Base-by-base conservation (phyloP, 495 filamentous ascomycete species). In the Mytilinidion resinicola region DNA sequence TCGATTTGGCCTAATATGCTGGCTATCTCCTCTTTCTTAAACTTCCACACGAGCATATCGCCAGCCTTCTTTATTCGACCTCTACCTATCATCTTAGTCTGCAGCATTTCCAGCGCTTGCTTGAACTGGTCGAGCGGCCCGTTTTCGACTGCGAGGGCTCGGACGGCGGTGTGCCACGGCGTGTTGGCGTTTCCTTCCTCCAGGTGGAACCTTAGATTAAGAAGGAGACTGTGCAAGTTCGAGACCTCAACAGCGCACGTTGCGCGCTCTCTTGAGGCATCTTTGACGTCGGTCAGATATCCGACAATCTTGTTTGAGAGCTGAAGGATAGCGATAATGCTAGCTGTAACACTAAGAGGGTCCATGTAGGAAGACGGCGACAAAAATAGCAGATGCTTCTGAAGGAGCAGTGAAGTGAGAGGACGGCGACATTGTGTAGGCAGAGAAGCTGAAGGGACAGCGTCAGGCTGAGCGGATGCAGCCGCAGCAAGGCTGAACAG, bases 281-380 rank as follows among this genome's bases (percentile, higher is more conserved):
- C 61, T 57, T 62, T 73, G 25, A 71, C 63, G 38, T 70, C 54
- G 47, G 55, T 67, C 9, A 71, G 55, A 47, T 73, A 72, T 30
- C 41, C 44, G 33, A 70, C 51, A 1, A 62, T 59, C 44, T 68
- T 69, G 30, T 14, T 43, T 33, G 59, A 57, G 50, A 66, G 57
- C 25, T 69, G 53, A 3, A 73, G 43, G 34, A 73, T 30, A 42
- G 67, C 51, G 37, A 70, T 59, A 38, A 72, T 66, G 60, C 69
- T 67, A 33, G 69, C 70, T 21, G 64, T 67, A 19, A 59, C 20
- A 41, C 61, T 67, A 20, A 67, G 64, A 39, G 62, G 62, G 41
- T 67, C 64, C 61, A 67, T 67, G 15, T 48, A n/a, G 37, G 25
- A 51, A 15, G 53, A 50, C 21, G 39, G 39, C 15, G 49, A 46